Evolutionary conservation across 78 protist species (phyloP).

Genomic region (Tieghemostelium lacteum): DNA sequence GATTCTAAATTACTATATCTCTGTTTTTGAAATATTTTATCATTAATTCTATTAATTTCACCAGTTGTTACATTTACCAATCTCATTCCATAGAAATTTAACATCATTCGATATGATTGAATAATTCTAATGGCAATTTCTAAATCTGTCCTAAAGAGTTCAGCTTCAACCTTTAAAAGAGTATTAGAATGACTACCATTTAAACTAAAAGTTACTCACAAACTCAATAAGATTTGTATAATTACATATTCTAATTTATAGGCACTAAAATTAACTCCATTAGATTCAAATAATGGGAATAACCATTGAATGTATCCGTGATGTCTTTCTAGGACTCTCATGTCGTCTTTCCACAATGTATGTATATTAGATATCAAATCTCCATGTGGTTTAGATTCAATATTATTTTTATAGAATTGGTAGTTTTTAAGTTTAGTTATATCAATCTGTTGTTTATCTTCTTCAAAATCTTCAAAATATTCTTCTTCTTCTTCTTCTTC

Average conservation of each 20-base stretch:
- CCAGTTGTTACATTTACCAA: background rate
- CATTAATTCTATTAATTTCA: background rate
- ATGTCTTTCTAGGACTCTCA: background rate
- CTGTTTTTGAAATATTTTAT: background rate
- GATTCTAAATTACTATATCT: background rate
- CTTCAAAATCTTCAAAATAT: background rate
- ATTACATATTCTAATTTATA: too few relatives aligned
- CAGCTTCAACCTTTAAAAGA: background rate
- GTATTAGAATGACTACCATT: too few relatives aligned
- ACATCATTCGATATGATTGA: slow-evolving; percentile 2
- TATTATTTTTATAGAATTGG: slow-evolving; percentile 3
- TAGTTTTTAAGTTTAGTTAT: background rate
- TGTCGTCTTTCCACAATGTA: background rate
- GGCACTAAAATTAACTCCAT: slow-evolving; percentile 17
- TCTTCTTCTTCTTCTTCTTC: background rate
- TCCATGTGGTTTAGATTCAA: slow-evolving; percentile 5
- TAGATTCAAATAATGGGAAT: slow-evolving; percentile 4
- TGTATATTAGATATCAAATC: background rate
- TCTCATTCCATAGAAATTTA: slow-evolving; percentile 14
- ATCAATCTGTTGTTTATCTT: background rate
- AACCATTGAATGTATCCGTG: slow-evolving; percentile 36
- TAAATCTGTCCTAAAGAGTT: slow-evolving; percentile 16
- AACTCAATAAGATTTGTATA: too few relatives aligned
- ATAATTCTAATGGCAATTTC: slow-evolving; percentile 1
- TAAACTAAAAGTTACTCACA: too few relatives aligned